Evolutionary conservation across 257 asterid species (phyloP), one percentile per base, ranked within the genome.

Genomic region (Cruciata laevipes): DNA sequence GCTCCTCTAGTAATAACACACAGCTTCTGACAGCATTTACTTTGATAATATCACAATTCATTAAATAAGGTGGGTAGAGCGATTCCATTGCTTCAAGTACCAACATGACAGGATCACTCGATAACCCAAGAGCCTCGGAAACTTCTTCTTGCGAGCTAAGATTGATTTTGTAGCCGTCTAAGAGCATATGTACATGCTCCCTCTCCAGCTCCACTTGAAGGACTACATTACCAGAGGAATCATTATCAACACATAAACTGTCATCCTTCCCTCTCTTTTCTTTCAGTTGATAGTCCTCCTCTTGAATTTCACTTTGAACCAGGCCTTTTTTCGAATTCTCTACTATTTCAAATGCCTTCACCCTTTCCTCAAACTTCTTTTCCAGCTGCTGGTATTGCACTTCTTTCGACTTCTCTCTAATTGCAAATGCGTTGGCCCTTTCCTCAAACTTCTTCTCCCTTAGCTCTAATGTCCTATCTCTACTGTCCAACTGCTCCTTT

Each of bases 51-150:
- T 66, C 66, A 3, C 72, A 75, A 24, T 70, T 74, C 68, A 40
- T 74, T 18, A 77, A 63, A 38, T 63, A 73, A 11, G 73, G 56
- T 21, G 77, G 47, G 60, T 70, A 72, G 74, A 81, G 72, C 30
- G 49, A 69, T 61, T 69, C 71, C 57, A 83, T 72, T 61, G 79
- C 80, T 33, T 75, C 82, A 8, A 83, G 69, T 71, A 83, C 87
- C 40, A 82, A 58, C 69, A 68, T 74, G 51, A 78, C 86, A 18
- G 92, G 85, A 66, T 80, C 89, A 60, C 67, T 61, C 2, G 84
- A 78, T 23, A 27, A 61, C 23, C 33, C 67, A 61, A 86, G 83
- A 60, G 76, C 74, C 60, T 64, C 73, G 30, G 24, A 71, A 17
- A 83, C 76, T 52, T 80, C 83, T 59, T 47, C 84, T 78, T 77